These are phyloP conservation scores for Babesia bovis DNA, from an alignment of 169 alveolate genomes.

Conservation along the genomic window DNA sequence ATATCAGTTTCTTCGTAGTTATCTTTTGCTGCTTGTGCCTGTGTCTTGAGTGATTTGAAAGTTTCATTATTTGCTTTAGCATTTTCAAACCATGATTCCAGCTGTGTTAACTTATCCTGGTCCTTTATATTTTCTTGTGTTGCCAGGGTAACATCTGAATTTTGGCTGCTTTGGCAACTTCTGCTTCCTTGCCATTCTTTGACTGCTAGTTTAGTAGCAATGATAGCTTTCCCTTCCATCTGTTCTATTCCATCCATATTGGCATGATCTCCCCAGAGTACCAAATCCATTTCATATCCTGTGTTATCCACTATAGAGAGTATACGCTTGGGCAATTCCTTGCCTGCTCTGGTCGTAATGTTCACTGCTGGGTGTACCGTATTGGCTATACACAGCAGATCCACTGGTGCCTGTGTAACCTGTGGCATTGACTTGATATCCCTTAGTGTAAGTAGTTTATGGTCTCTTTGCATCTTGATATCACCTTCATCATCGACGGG, in stretches of 20 bases:
- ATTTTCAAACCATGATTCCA: slow-evolving; percentile 68
- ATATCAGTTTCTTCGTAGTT: slow-evolving; percentile 61
- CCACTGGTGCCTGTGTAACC: slow-evolving; percentile 69
- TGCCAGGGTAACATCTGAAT: slow-evolving; percentile 65
- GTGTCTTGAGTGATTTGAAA: slow-evolving; percentile 66
- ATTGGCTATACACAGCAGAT: slow-evolving; percentile 70
- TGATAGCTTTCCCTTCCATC: slow-evolving; percentile 38
- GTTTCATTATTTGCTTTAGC: slow-evolving; percentile 56
- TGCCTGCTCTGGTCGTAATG: slow-evolving; percentile 63
- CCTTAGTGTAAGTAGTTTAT: slow-evolving; percentile 38
- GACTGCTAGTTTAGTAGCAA: slow-evolving; percentile 43
- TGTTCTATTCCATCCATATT: slow-evolving; percentile 51
- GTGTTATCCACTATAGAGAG: slow-evolving; percentile 71
- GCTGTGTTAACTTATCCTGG: slow-evolving; percentile 49
- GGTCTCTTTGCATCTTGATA: slow-evolving; percentile 65
- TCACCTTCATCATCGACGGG: slow-evolving; percentile 73
- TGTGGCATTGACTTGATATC: slow-evolving; percentile 72
- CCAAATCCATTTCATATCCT: slow-evolving; percentile 71
- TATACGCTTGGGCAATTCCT: slow-evolving; percentile 58
- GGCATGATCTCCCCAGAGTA: slow-evolving; percentile 71
- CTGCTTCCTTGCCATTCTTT: slow-evolving; percentile 77
- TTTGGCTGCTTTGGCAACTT: slow-evolving; percentile 57
- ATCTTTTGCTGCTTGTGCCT: slow-evolving; percentile 53
- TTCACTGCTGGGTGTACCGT: slow-evolving; percentile 38
- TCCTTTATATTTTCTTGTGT: slow-evolving; percentile 62